Base-by-base conservation (phyloP, 2,329 filamentous ascomycete species). In the Emergomyces orientalis region DNA sequence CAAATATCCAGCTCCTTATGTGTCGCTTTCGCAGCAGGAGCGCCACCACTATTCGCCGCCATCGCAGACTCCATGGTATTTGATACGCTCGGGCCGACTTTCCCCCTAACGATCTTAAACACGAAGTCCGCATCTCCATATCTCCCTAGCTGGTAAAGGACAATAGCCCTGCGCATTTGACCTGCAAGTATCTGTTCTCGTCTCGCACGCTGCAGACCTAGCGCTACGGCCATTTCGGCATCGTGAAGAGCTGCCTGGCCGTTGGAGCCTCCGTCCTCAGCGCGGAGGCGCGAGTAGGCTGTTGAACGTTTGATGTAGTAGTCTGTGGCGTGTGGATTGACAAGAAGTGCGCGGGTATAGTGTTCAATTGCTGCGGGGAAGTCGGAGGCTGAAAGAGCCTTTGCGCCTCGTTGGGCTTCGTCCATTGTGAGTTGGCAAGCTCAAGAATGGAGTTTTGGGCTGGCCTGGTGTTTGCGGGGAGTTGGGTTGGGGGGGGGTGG, bases 281-380 rank as follows among this genome's bases (percentile, higher is more conserved):
- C 77, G 45, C 79, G 80, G 2, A 82, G 80, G 64, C 89, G 84
- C 59, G 90, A 82, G 72, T 91, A 87, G 47, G 90, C 90, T 51
- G 87, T 91, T 4, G 91, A 89, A 25, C 93, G 90, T 67, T 88
- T 86, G 66, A 94, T 84, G 65, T 93, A 88, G 84, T 94, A 97
- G 58, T 83, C 77, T 1, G 90, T 88, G 2, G 89, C 90, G 47
- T 79, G 79, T 0, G 87, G 86, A 14, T 80, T 80, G 65, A 84
- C 77, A 41, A 75, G 69, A 32, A 96, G 79, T 7, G 90, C 90
- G 47, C 79, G 75, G 8, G 88, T 88, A 66, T 88, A 88, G 69
- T 86, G 82, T 43, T 79, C 73, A 68, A 96, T 84, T 54, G 90
- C 91, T 56, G 81, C 79, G 5, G 81, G 77, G 74, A 85, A 93